These are phyloP conservation scores for Globisporangium irregulare DNA, from an alignment of 352 stramenopile genomes.

Conservation along the genomic window DNA sequence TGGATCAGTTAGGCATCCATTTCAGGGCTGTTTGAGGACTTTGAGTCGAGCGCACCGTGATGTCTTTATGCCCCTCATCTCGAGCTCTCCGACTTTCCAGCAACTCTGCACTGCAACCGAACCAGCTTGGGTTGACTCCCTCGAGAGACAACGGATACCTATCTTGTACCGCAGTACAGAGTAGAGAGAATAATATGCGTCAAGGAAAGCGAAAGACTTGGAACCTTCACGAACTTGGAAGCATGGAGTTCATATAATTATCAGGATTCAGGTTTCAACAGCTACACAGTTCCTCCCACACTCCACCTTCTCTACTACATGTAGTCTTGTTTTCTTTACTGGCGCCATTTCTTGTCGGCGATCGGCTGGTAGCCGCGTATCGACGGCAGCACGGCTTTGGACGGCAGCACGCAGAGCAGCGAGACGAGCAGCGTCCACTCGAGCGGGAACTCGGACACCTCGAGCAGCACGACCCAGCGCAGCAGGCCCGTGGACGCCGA, in stretches of 20 bases:
- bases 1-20: background rate
- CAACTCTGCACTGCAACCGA: too few species aligned
- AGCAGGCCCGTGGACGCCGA: constrained; percentile 26
- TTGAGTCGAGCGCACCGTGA: too few species aligned
- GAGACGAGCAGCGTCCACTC: constrained; percentile 60
- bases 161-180: too few species aligned
- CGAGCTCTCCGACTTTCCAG: too few species aligned
- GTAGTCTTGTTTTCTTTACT: background rate
- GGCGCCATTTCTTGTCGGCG: constrained; percentile 10
- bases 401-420: constrained; percentile 54
- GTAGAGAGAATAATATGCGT: background rate
- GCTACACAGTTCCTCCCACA: background rate
- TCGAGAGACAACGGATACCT: background rate
- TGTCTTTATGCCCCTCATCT: too few species aligned
- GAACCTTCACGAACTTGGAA: background rate
- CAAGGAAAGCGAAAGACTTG: background rate
- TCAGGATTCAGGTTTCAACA: background rate
- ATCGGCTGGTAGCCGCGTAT: constrained; percentile 61
- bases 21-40: too few species aligned
- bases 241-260: background rate
- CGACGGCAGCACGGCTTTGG: constrained; percentile 43
- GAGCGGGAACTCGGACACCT: constrained; percentile 58
- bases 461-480: constrained; percentile 57
- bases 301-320: background rate
- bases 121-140: background rate